Evolutionary conservation across 1,139 yeast genomes (phyloP).

Genomic region (Hyphopichia fennica): DNA sequence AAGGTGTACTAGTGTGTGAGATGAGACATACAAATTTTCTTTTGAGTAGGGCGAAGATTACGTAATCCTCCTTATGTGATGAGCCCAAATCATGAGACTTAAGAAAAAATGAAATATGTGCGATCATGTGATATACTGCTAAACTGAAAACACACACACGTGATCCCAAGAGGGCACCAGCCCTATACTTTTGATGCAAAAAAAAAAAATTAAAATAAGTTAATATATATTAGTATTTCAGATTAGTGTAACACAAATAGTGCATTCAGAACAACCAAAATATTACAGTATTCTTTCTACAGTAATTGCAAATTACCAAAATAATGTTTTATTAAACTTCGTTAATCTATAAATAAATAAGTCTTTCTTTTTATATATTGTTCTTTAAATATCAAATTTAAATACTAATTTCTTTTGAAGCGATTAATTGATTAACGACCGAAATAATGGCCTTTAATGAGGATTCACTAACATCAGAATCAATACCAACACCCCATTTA

Average conservation of each 20-base stretch:
- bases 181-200: not conserved
- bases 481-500: conserved; percentile 49
- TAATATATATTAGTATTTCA: too few species aligned
- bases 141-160: not conserved
- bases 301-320: not conserved
- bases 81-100: too few species aligned
- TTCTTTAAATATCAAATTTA: too few species aligned
- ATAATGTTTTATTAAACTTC: too few species aligned
- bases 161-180: not conserved
- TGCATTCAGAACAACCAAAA: too few species aligned
- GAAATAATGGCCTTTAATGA: conserved; percentile 48
- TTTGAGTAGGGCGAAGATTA: too few species aligned
- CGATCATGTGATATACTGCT: not conserved
- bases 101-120: too few species aligned
- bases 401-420: conserved; percentile 21
- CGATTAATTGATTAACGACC: conserved; percentile 36
- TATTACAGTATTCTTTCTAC: too few species aligned
- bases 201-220: not conserved
- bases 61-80: too few species aligned
- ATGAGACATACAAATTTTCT: too few species aligned
- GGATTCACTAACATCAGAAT: conserved; percentile 49
- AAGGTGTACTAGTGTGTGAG: not conserved
- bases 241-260: too few species aligned
- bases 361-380: not conserved
- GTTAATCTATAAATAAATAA: not conserved